Evolutionary conservation across 176 grass and related monocot species (phyloP), one percentile per base, ranked within the genome.

Genomic region (Oryza glaberrima): DNA sequence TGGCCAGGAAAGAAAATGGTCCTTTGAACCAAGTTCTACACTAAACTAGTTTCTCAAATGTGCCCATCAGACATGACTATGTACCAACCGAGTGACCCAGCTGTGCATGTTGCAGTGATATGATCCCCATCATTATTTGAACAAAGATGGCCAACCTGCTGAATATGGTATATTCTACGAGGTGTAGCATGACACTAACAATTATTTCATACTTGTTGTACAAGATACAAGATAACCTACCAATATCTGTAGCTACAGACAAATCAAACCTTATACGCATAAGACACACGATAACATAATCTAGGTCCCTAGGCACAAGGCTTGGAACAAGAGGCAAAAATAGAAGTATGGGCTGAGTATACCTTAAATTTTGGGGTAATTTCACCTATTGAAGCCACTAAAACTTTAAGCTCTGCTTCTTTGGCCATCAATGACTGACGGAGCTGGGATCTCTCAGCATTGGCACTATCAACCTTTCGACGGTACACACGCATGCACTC

Each of bases 401-500:
- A 47, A 81, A 88, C 86, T 69, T 94, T 86, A 89, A 99, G 88
- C 84, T 99, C 93, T 41, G 96, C 91, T 83, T 99, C 93, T 80
- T 86, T 92, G 19, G 91, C 84, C 83, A 90, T 89, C 78, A 99
- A 38, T 80, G 91, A 89, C 67, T 94, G 96, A 56, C 91, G 91
- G 56, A 99, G 96, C 52, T 86, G 83, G 9, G 84, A 47, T 75
- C 91, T 88, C 65, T 88, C 88, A 11, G 86, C 81, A 82, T 78
- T 92, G 30, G 91, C 92, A 89, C 94, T 89, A 16, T 99, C 93
- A 10, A 99, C 91, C 85, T 90, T 96, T 69, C 71, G 83, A 77
- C 84, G 84, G 64, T 96, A 99, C 6, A 96, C 96, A 80, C 72
- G 86, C 96, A 94, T 94, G 84, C 96, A 99, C 83, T 99, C 93